Evolutionary conservation across 2,329 filamentous ascomycete genomes (phyloP), one percentile per base, ranked within the genome.

Genomic region (Phyllosticta citrichinensis): DNA sequence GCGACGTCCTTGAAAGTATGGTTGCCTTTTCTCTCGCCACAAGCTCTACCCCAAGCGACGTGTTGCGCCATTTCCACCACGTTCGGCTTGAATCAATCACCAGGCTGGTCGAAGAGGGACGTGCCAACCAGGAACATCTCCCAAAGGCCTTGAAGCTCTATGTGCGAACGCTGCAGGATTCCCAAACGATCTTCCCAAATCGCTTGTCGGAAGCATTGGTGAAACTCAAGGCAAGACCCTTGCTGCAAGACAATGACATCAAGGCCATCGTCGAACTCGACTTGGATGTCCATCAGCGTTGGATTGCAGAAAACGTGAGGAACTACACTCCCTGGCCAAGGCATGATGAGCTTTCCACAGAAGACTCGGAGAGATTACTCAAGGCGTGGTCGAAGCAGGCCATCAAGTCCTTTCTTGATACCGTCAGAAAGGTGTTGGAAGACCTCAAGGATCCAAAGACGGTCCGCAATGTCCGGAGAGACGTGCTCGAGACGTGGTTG

Each of bases 261-360:
- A 80, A 81, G 59, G 74, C 77, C 0, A 73, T 94, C 1, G 84
- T 89, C 65, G 87, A 87, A 17, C 76, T 96, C 12, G 83, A 88
- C 40, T 76, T 97, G 25, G 91, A 96, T 68, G 76, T 94, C 10
- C 85, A 90, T 68, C 84, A 87, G 64, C 81, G 81, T 20, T 96
- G 91, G 88, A 88, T 94, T 64, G 82, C 88, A 19, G 85, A 91
- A 8, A 90, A 95, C 63, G 88, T 96, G 52, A 84, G 83, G 55
- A 88, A 87, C 65, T 97, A 95, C 70, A 93, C 86, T 0, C 92
- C 92, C 0, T 96, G 91, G 76, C 88, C 95, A 40, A 85, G 89
- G 30, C 86, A 95, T 67, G 89, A 92, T 65, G 88, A 94, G 65
- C 67, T 80, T 5, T 69, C 75, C 24, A 64, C 69, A 30, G 61